A percentile compares a stretch with the other conserved stretches of the same genome.
These are phyloP conservation scores for Cucumis sativus DNA, from an alignment of 306 rosid genomes.

Conservation along the genomic window DNA sequence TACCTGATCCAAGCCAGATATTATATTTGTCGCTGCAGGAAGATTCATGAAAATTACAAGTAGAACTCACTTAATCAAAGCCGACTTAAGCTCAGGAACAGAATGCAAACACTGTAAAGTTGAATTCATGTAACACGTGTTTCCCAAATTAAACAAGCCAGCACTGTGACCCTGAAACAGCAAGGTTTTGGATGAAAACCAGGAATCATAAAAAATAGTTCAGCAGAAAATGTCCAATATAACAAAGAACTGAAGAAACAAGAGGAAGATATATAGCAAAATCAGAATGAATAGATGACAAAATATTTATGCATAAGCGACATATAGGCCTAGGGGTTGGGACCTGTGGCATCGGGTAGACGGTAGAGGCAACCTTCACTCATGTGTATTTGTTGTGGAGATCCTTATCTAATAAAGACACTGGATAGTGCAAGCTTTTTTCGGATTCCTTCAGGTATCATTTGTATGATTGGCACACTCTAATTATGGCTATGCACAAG, in stretches of 20 bases:
- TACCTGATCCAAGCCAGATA: conserved; percentile 32
- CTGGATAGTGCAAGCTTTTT: background rate
- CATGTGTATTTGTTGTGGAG: background rate
- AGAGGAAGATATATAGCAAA: background rate
- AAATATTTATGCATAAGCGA: background rate
- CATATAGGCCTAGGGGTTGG: background rate
- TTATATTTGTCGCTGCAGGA: background rate
- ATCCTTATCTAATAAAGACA: background rate
- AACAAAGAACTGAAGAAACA: background rate
- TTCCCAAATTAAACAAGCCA: conserved; percentile 91
- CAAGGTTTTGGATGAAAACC: background rate
- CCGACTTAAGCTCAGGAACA: conserved; percentile 95
- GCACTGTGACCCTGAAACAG: conserved; percentile 74
- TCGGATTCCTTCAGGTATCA: background rate
- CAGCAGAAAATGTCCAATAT: conserved; percentile 1
- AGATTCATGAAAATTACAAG: background rate
- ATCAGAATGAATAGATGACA: background rate
- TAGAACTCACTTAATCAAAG: conserved; percentile 60
- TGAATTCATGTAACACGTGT: conserved; percentile 98
- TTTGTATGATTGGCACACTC: background rate
- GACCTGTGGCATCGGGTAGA: background rate
- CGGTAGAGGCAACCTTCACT: background rate
- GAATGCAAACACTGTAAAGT: conserved; percentile 95
- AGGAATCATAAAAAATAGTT: background rate
- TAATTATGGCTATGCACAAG: background rate